phyloP scores from a whole-genome alignment of 768 basidiomycete genomes.

The Piloderma croceum region DNA sequence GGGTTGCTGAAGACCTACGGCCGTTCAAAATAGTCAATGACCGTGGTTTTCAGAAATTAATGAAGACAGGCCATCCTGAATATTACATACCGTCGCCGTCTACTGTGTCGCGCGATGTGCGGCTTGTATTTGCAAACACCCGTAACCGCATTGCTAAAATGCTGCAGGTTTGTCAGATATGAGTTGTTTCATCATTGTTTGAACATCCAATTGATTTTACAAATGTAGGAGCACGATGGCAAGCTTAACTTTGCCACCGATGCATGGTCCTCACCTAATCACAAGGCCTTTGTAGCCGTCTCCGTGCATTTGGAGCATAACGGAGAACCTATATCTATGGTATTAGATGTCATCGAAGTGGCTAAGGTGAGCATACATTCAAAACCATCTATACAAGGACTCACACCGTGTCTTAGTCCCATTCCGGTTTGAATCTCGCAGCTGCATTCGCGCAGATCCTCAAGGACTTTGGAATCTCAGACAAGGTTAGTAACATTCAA shows the following conservation, averaged over 20 bases:
- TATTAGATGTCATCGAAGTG: constrained; percentile 36
- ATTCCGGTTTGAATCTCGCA: constrained; percentile 31
- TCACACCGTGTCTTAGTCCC: constrained; percentile 26
- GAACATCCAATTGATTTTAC: not conserved
- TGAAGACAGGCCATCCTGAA: constrained; percentile 29
- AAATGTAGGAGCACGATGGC: constrained; percentile 24
- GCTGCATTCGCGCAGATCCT: constrained; percentile 28
- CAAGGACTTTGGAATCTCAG: constrained; percentile 27
- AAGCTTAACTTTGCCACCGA: constrained; percentile 29
- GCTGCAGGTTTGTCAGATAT: constrained; percentile 17
- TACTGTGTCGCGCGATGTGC: constrained; percentile 29
- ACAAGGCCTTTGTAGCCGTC: constrained; percentile 25
- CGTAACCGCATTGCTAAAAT: constrained; percentile 20
- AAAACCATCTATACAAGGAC: no score
- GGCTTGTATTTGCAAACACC: constrained; percentile 20
- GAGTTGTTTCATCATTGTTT: not conserved
- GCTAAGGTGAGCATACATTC: constrained; percentile 15
- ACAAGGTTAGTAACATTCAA: constrained; percentile 34
- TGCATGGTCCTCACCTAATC: constrained; percentile 34
- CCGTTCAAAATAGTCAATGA: constrained; percentile 33
- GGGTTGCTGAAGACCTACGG: constrained; percentile 28
- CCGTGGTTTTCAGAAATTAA: constrained; percentile 23
- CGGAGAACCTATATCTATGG: constrained; percentile 19
- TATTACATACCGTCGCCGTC: constrained; percentile 28
- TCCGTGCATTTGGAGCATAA: constrained; percentile 29